A percentile compares a stretch with the other conserved stretches of the same genome.
phyloP scores from a whole-genome alignment of 148 eudicot species.

The Rhododendron vialii region DNA sequence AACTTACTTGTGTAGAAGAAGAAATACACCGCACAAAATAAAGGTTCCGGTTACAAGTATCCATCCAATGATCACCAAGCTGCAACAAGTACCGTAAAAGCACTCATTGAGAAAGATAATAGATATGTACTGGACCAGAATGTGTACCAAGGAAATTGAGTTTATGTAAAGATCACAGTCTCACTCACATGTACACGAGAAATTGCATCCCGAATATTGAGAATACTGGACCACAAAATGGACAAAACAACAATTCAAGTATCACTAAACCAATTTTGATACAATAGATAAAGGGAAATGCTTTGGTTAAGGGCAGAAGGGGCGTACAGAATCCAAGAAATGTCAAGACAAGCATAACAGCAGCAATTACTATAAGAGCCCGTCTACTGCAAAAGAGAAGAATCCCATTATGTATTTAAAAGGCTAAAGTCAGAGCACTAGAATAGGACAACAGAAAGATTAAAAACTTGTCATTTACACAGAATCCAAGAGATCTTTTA shows the following conservation, averaged over 20 bases:
- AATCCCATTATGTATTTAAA: background rate
- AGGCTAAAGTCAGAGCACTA: background rate
- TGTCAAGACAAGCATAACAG: constrained; percentile 72
- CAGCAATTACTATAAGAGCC: constrained; percentile 70
- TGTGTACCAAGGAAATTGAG: background rate
- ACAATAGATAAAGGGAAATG: background rate
- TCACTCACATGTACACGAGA: constrained; percentile 77
- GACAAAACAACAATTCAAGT: background rate
- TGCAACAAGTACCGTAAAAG: constrained; percentile 28
- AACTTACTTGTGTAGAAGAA: constrained; percentile 89
- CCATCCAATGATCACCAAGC: constrained; percentile 85
- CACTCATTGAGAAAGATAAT: background rate
- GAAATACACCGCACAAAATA: constrained; percentile 76
- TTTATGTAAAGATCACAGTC: constrained; percentile 1
- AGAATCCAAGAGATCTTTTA: constrained; percentile 52
- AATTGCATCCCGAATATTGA: constrained; percentile 80
- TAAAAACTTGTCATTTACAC: constrained; percentile 39
- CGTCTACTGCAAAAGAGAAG: constrained; percentile 53
- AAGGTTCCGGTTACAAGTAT: constrained; percentile 73
- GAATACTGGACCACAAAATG: constrained; percentile 47
- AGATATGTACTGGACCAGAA: background rate
- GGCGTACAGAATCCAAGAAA: constrained; percentile 80
- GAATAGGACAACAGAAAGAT: background rate
- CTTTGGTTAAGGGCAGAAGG: background rate
- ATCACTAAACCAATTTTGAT: background rate